These are phyloP conservation scores for Trichoderma oligosporum DNA, from an alignment of 2,329 filamentous ascomycete genomes.

Conservation along the genomic window DNA sequence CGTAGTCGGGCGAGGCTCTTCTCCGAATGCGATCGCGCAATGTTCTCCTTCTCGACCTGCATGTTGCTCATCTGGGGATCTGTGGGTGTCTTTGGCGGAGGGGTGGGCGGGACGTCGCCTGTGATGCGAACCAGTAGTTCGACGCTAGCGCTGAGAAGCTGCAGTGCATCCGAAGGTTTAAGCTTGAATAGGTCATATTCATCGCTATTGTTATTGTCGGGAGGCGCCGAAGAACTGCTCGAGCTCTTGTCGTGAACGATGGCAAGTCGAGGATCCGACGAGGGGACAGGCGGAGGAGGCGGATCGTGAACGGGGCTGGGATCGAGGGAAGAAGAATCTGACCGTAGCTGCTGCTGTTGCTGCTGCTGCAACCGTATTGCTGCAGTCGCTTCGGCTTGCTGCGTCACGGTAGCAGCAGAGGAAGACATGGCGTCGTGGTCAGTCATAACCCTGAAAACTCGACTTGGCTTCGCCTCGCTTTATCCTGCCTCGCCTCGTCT, in stretches of 20 bases:
- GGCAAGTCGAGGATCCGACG: conserved; percentile 36
- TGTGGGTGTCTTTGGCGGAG: conserved; percentile 59
- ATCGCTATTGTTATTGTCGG: conserved; percentile 19
- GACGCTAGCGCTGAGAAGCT: conserved; percentile 68
- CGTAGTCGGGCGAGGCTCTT: conserved; percentile 48
- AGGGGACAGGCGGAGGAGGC: conserved; percentile 43
- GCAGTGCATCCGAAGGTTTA: conserved; percentile 69
- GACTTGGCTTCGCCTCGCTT: background rate
- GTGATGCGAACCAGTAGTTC: conserved; percentile 69
- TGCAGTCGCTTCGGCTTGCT: conserved; percentile 7
- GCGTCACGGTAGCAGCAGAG: background rate
- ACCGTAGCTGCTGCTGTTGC: conserved; percentile 6
- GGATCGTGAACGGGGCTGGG: conserved; percentile 20
- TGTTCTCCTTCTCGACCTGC: conserved; percentile 59
- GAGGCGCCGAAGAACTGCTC: background rate
- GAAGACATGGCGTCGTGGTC: conserved; percentile 9
- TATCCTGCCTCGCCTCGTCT: background rate
- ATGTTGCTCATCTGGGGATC: conserved; percentile 64
- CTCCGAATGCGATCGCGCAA: conserved; percentile 55
- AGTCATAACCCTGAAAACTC: background rate
- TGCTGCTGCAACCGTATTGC: conserved; percentile 17
- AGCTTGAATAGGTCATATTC: conserved; percentile 69
- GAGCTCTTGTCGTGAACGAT: conserved; percentile 22
- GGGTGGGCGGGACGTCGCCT: conserved; percentile 78
- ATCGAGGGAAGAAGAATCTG: conserved; percentile 1